Evolutionary conservation across 768 basidiomycete genomes (phyloP), one percentile per base, ranked within the genome.

Genomic region (Tricholoma terreum): DNA sequence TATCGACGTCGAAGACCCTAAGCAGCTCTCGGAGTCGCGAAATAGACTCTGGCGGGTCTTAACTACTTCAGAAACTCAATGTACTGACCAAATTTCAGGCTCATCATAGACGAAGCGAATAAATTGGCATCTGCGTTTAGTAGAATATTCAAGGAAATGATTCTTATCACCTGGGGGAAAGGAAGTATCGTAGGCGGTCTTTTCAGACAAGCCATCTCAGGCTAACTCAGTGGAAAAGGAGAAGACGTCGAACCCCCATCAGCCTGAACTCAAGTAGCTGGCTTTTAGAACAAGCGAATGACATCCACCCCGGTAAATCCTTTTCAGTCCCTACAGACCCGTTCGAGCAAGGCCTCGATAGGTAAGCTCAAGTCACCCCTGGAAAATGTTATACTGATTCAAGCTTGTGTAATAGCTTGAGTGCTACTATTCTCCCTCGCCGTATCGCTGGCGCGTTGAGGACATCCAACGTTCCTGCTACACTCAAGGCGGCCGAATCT

Each of bases 141-240:
- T 54, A 66, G 74, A 7, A 69, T 79, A 11, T 79, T 77, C 66
- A 77, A 77, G 56, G 77, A 83, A 59, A 78, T 82, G 76, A 78
- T 83, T 46, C 42, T 81, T 33, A 66, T 81, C 14, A 68, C 79
- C 0, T 64, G n/a, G n/a, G n/a, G 69, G 10, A 61, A 62, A 1
- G 68, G 65, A 77, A 8, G 65, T 61, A 8, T 42, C 77, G 68
- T 80, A 68, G n/a, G n/a, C n/a, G 36, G 65, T 58, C 31, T 7
- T 12, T 19, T 19, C 19, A 73, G 72, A 53, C 71, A 71, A 19
- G 59, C 56, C 5, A 63, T n/a, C n/a, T n/a, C 61, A 5, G 59
- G 73, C 3, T 70, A 67, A 31, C 60, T 53, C 5, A 65, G 63
- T n/a, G 35, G 59, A 15, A 51, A 53, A 2, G 59, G 62, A 15